Conservation (phyloP, 495 filamentous ascomycete species). For the Apodospora peruviana region DNA sequence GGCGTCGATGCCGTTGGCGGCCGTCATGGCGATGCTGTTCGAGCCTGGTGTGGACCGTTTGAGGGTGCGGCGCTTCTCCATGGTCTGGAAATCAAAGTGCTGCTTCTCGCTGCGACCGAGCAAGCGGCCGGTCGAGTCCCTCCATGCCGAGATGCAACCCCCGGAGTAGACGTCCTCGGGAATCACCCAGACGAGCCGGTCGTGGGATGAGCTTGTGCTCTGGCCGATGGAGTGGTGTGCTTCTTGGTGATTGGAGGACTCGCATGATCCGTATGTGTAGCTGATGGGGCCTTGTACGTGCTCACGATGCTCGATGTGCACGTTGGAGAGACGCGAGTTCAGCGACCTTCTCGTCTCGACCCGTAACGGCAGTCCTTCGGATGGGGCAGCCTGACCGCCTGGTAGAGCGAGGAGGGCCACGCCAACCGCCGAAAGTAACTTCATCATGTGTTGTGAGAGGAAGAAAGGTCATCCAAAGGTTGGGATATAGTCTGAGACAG, state of each 20-base stretch:
- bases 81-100: slow-evolving; percentile 7
- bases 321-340: slow-evolving; percentile 37
- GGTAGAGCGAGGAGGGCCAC: slow-evolving; percentile 3
- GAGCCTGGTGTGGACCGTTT: not conserved
- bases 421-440: not conserved
- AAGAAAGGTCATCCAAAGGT: too few species aligned
- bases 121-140: slow-evolving; percentile 21
- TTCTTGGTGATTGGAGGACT: slow-evolving; percentile 7
- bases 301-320: slow-evolving; percentile 29
- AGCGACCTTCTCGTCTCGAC: slow-evolving; percentile 27
- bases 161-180: slow-evolving; percentile 32
- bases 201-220: slow-evolving; percentile 10
- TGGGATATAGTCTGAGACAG: too few species aligned
- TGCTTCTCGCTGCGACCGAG: slow-evolving; percentile 41
- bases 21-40: slow-evolving; percentile 38
- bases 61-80: not conserved
- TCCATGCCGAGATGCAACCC: slow-evolving; percentile 51
- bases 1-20: slow-evolving; percentile 48
- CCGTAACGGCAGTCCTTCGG: slow-evolving; percentile 27
- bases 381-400: not conserved
- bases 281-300: slow-evolving; percentile 18
- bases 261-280: slow-evolving; percentile 37
- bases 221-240: slow-evolving; percentile 26
- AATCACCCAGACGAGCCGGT: slow-evolving; percentile 47
- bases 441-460: slow-evolving; percentile 4